Evolutionary conservation across 2,329 filamentous ascomycete genomes (phyloP).

Genomic region (Teratosphaeria pseudoeucalypti): DNA sequence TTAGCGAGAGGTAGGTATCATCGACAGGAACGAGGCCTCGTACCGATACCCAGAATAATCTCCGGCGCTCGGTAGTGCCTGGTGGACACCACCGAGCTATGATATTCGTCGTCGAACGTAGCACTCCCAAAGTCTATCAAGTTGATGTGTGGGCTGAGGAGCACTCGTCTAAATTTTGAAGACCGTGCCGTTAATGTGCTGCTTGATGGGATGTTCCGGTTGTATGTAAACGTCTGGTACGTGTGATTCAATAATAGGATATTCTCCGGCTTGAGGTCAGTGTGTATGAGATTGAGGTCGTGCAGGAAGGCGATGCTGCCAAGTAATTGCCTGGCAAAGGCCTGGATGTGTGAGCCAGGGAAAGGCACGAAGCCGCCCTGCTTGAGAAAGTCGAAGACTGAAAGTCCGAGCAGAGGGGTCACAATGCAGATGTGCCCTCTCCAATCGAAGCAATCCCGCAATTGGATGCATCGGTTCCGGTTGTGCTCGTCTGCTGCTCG

Average conservation of each 20-base stretch:
- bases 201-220: slow-evolving; percentile 55
- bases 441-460: slow-evolving; percentile 95
- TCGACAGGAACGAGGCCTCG: slow-evolving; percentile 1
- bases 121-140: slow-evolving; percentile 59
- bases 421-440: slow-evolving; percentile 90
- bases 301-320: slow-evolving; percentile 98
- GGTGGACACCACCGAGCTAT: slow-evolving; percentile 57
- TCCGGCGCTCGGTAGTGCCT: slow-evolving; percentile 57
- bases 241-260: slow-evolving; percentile 54
- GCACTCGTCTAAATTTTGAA: slow-evolving; percentile 51
- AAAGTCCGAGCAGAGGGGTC: slow-evolving; percentile 73
- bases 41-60: slow-evolving; percentile 53
- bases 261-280: slow-evolving; percentile 60
- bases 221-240: slow-evolving; percentile 61
- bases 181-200: slow-evolving; percentile 47
- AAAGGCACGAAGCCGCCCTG: slow-evolving; percentile 92
- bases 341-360: slow-evolving; percentile 96
- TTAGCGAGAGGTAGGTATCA: neutral
- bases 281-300: slow-evolving; percentile 94
- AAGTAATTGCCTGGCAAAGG: slow-evolving; percentile 86
- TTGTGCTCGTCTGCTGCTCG: slow-evolving; percentile 86
- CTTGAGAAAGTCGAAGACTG: slow-evolving; percentile 97
- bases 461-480: slow-evolving; percentile 90
- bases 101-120: slow-evolving; percentile 59
- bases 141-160: slow-evolving; percentile 56